Evolutionary conservation across 257 asterid genomes (phyloP), one percentile per base, ranked within the genome.

Genomic region (Jaltomata sinuosa): DNA sequence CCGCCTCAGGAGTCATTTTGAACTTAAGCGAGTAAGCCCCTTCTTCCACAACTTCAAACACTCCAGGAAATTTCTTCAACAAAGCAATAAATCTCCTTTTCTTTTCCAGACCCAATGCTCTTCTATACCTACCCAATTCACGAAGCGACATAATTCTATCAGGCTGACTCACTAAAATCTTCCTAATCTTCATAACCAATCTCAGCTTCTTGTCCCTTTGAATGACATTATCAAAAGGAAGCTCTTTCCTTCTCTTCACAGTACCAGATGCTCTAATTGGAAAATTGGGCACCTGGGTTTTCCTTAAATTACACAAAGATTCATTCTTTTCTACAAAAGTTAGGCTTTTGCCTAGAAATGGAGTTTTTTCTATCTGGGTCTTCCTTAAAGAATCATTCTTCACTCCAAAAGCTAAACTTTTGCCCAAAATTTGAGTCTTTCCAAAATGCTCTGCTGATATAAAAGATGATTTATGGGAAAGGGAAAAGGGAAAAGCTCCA

Each of bases 121-220:
- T 97, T 68, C 98, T 89, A 84, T 68, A 97, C 92, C 89, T 91
- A 78, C 99, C 99, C 91, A 97, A 79, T 21, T 97, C 92, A 6
- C 95, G 92, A 57, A 97, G 94, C 12, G 93, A 85, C 99, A 97
- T 95, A 32, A 91, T 85, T 84, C 95, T 90, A 89, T 97, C 91
- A 18, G 97, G 98, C 40, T 97, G 99, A 83, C 93, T 91, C 94
- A 93, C 91, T 80, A 97, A 84, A 90, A 97, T 91, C 91, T 90
- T 97, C 87, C 98, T 92, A 84, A 97, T 95, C 79, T 92, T 95
- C 85, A 97, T 81, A 34, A 93, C 99, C 89, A 97, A 79, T 65
- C 90, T 97, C 29, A 97, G 93, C 94, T 95, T 97, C 94, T 97
- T 97, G 27, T 97, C 99, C 94, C 91, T 95, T 87, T 95, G 97